Percentiles rank a stretch among this genome's conserved stretches.
These are phyloP conservation scores for Penstemon eatonii DNA, from an alignment of 257 asterid species.

Conservation along the genomic window DNA sequence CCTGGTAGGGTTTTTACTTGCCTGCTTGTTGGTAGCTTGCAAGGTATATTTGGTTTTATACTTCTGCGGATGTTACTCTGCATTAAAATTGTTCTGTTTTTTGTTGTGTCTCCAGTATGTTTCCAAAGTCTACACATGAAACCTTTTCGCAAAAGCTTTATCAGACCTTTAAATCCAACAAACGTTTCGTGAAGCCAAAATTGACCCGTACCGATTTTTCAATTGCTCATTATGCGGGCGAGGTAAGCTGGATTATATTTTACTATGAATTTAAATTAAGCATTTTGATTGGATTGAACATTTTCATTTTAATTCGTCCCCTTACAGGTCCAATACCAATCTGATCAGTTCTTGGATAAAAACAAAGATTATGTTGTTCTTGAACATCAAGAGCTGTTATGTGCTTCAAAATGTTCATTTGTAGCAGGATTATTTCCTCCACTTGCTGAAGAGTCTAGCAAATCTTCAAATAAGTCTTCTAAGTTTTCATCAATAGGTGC, in stretches of 20 bases:
- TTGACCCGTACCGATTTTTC: slow-evolving; percentile 38
- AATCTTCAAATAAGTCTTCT: slow-evolving; percentile 86
- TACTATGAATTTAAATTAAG: slow-evolving; percentile 2
- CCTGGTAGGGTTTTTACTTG: slow-evolving; percentile 57
- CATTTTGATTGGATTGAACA: slow-evolving; percentile 27
- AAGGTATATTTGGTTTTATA: slow-evolving; percentile 18
- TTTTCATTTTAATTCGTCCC: slow-evolving; percentile 26
- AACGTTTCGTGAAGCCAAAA: slow-evolving; percentile 93
- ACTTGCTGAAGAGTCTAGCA: slow-evolving; percentile 67
- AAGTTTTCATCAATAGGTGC: slow-evolving; percentile 97
- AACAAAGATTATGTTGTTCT: slow-evolving; percentile 96
- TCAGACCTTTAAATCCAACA: slow-evolving; percentile 85
- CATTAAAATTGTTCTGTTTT: slow-evolving; percentile 29
- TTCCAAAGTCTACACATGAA: slow-evolving; percentile 97
- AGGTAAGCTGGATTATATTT: slow-evolving; percentile 55
- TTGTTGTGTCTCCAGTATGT: slow-evolving; percentile 70
- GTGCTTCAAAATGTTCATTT: slow-evolving; percentile 79
- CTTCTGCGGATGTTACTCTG: slow-evolving; percentile 10
- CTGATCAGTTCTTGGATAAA: slow-evolving; percentile 94
- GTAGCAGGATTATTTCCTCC: slow-evolving; percentile 90
- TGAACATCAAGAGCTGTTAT: slow-evolving; percentile 90
- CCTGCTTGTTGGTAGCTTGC: slow-evolving; percentile 15
- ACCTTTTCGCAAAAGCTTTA: slow-evolving; percentile 92
- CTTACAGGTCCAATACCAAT: slow-evolving; percentile 81
- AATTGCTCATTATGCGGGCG: slow-evolving; percentile 92